phyloP scores from a whole-genome alignment of 345 rosid genomes.

The Geranium brycei region DNA sequence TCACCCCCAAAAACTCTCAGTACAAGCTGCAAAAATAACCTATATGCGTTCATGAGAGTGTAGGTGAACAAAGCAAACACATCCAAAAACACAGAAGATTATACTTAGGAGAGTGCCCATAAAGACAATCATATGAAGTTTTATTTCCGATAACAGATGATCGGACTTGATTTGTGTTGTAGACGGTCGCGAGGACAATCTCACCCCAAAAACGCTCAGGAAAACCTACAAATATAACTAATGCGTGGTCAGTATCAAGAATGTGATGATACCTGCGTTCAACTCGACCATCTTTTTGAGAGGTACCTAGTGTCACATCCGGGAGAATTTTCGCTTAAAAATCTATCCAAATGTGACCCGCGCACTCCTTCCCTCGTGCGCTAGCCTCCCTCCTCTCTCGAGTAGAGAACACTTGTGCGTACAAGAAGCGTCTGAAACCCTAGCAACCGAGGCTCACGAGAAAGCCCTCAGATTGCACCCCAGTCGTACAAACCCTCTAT shows the following conservation, averaged over 20 bases:
- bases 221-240: not conserved
- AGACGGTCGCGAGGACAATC: not conserved
- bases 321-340: no score
- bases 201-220: not conserved
- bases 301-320: slow-evolving; percentile 2
- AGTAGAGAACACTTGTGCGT: no score
- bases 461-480: not conserved
- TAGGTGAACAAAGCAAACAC: slow-evolving; percentile 11
- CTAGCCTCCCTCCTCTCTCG: no score
- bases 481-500: no score
- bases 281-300: slow-evolving; percentile 5
- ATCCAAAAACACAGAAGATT: slow-evolving; percentile 1
- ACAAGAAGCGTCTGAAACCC: no score
- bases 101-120: not conserved
- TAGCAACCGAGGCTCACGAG: not conserved
- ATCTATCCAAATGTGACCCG: no score
- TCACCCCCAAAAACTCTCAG: no score
- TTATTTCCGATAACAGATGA: not conserved
- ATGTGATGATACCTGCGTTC: slow-evolving; percentile 3
- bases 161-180: not conserved
- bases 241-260: not conserved
- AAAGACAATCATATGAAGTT: slow-evolving; percentile 2
- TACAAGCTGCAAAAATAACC: no score
- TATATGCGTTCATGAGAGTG: no score
- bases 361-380: no score